Evolutionary conservation across 164 flowering plant species (phyloP), one percentile per base, ranked within the genome.

Genomic region (Vitis rupestris): DNA sequence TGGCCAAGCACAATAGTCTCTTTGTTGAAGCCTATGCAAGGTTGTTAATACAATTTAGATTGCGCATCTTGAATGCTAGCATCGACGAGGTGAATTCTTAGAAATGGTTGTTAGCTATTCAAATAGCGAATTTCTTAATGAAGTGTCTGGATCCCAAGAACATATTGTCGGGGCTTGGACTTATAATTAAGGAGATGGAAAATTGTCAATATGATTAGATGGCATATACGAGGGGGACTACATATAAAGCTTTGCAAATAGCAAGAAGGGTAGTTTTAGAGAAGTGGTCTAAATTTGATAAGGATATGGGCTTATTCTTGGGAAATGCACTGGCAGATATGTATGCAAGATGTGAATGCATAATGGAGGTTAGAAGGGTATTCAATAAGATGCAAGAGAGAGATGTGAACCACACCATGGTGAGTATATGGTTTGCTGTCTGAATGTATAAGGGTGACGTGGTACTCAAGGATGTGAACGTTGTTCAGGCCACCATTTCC

Each of bases 171-270:
- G 95, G 93, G 84, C 72, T 96, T 30, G 85, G 74, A 56, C 37
- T 78, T 65, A 83, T 93, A 53, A 82, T 89, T 27, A 83, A 83
- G 75, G 91, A 82, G 78, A 81, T 93, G 97, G 91, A 96, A 74
- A 91, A 85, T 61, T 89, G 90, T 57, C 84, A 85, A 48, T 72
- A 84, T 60, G 97, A 93, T 76, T 84, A 77, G 59, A 88, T 91
- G 97, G 87, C 90, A 10, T 93, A 80, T 83, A 90, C 91, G 29
- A 85, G 75, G 58, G 94, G 97, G n/a, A 97, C 99, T 68, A 93
- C 98, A 64, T 87, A 74, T 80, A 97, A 96, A 82, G 91, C 97
- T 37, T 66, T 87, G 70, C 91, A 87, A 60, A 90, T 92, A 69
- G 98, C 98, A 19, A 86, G 76, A 75, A 77, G 74, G 70, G 75